Base-by-base conservation (phyloP, 2,329 filamentous ascomycete species). In the Colletotrichum cordylinicola region DNA sequence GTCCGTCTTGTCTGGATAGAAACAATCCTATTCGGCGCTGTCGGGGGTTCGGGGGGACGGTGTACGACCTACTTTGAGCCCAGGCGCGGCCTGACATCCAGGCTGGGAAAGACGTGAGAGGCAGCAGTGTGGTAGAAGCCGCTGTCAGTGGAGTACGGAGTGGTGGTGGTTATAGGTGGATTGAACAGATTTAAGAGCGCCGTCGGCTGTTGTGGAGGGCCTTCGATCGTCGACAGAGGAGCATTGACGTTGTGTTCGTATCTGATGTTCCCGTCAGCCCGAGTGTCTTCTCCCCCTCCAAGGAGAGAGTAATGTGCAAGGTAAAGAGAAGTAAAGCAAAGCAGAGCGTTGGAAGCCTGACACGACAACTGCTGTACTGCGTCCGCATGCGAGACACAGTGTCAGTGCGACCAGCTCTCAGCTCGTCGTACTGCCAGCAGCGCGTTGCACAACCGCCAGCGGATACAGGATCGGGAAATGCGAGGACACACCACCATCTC, bases 1-100 rank as follows among this genome's bases (percentile, higher is more conserved):
- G 33, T 69, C 67, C 70, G 68, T 55, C 75, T 74, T 78, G 67
- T 72, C 52, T 70, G 66, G 70, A 52, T 24, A 76, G 52, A 16
- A 64, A 56, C 70, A 21, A 76, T 75, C 58, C 62, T 56, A 74
- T 68, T 65, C 37, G 72, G 56, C 35, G 55, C 55, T 60, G 56
- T 71, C 52, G 58, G 48, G 43, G 43, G 43, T 43, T 71, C 52
- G 58, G 31, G 56, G 60, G 55, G 31, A 76, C 66, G 76, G 75
- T 77, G 80, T 80, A 78, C 75, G 72, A 90, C 89, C 79, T 89
- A 92, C 90, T 86, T 90, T 79, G 89, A 88, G 81, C 85, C 87
- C 80, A 91, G 84, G 80, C 89, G 88, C 80, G 89, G 85, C 82
- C 90, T 88, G 80, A 88, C 85, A 84, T 91, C 90, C 77, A 91